These are phyloP conservation scores for Ruellia speciosa DNA, from an alignment of 305 asterid genomes.

Conservation along the genomic window DNA sequence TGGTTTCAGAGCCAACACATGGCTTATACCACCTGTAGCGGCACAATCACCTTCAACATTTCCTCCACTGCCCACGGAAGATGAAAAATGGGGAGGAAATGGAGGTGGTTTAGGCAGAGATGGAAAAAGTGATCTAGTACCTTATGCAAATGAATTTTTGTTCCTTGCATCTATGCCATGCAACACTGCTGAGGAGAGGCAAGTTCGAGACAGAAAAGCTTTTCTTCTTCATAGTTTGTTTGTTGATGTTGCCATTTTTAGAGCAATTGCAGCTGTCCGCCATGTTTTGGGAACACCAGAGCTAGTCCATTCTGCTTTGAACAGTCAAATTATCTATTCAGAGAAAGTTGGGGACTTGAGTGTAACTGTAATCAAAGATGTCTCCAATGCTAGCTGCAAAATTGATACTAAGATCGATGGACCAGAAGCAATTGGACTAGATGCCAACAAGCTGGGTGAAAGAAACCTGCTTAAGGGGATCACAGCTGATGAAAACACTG, in stretches of 20 bases:
- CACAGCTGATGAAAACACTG: constrained; percentile 93
- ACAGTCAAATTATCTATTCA: constrained; percentile 32
- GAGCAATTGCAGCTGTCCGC: constrained; percentile 63
- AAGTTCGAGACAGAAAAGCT: constrained; percentile 86
- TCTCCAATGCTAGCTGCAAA: constrained; percentile 84
- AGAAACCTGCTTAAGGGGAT: constrained; percentile 92
- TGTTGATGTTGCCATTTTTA: constrained; percentile 91
- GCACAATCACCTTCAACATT: constrained; percentile 64
- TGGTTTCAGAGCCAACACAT: constrained; percentile 91
- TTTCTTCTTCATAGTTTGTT: constrained; percentile 90
- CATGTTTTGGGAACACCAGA: constrained; percentile 59
- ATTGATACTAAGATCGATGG: constrained; percentile 93
- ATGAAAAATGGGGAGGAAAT: constrained; percentile 92
- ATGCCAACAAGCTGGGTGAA: constrained; percentile 57
- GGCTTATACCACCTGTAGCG: constrained; percentile 93
- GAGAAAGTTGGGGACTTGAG: constrained; percentile 84
- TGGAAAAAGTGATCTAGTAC: constrained; percentile 69
- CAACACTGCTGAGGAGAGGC: constrained; percentile 94
- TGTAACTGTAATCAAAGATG: constrained; percentile 63
- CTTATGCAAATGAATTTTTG: constrained; percentile 71
- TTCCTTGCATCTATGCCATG: constrained; percentile 92
- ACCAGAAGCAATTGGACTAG: constrained; percentile 63
- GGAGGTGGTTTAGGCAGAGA: constrained; percentile 98
- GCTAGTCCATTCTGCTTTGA: constrained; percentile 33
- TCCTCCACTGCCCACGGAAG: constrained; percentile 81